Evolutionary conservation across 129 eudicot genomes (phyloP).

Genomic region (Artemisia argyi): DNA sequence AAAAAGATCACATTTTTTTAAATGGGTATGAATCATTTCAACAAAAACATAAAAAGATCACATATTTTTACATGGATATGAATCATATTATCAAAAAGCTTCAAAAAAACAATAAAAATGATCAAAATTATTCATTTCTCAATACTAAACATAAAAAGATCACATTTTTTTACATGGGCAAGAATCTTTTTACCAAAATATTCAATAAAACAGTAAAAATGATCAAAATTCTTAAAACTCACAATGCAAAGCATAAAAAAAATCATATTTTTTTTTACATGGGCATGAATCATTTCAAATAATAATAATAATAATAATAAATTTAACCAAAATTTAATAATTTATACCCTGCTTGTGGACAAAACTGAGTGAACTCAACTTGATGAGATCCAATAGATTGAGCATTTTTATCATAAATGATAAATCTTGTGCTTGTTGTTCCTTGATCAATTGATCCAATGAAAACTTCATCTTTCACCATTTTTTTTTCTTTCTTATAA

Average conservation of each 20-base stretch:
- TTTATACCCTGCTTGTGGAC: conserved; percentile 89
- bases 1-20: not conserved
- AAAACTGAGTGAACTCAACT: conserved; percentile 89
- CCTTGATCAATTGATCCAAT: conserved; percentile 97
- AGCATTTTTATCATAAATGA: conserved; percentile 71
- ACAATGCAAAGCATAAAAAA: not conserved
- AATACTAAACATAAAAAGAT: not conserved
- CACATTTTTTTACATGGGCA: not conserved
- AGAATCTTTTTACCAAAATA: not conserved
- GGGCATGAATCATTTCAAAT: not conserved
- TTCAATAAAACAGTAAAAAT: too few relatives aligned
- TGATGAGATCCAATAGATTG: conserved; percentile 85
- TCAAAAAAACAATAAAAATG: too few relatives aligned
- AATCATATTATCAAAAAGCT: not conserved
- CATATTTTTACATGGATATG: not conserved
- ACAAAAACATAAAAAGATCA: not conserved
- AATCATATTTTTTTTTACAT: not conserved
- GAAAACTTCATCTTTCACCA: conserved; percentile 56
- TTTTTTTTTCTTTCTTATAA: conserved; percentile 23
- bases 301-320: not conserved
- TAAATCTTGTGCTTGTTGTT: conserved; percentile 95
- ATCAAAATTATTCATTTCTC: not conserved
- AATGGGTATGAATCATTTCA: not conserved
- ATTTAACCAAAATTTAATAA: not conserved
- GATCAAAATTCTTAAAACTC: not conserved